Conservation (phyloP, 768 basidiomycete genomes). For the Holtermannia corniformis region DNA sequence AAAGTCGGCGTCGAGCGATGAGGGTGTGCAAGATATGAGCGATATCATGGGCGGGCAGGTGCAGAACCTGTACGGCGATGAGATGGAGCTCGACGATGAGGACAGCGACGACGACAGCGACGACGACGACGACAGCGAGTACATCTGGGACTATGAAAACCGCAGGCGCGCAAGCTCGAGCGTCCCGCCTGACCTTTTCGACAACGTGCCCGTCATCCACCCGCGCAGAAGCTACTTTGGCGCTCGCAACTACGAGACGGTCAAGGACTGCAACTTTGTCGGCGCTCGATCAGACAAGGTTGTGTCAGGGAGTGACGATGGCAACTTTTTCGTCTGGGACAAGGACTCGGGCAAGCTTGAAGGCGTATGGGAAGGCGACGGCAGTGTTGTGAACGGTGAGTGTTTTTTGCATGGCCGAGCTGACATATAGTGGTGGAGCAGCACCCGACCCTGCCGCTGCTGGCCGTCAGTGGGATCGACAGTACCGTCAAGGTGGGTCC, state of each 20-base stretch:
- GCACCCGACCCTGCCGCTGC: conserved; percentile 64
- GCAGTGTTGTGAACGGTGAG: conserved; percentile 61
- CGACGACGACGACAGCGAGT: conserved; percentile 39
- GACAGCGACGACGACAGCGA: conserved; percentile 2
- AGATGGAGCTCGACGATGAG: conserved; percentile 9
- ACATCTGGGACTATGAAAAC: conserved; percentile 34
- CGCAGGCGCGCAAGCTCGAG: conserved; percentile 22
- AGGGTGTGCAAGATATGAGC: conserved; percentile 1
- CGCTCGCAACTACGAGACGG: conserved; percentile 67
- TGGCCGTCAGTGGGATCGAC: conserved; percentile 85
- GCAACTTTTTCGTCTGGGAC: conserved; percentile 69
- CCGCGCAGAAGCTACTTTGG: conserved; percentile 60
- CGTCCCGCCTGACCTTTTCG: conserved; percentile 4
- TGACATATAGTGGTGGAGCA: conserved; percentile 55
- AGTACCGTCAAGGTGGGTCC: conserved; percentile 61
- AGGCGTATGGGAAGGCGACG: conserved; percentile 77
- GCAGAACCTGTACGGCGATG: conserved; percentile 14
- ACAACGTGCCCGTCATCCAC: conserved; percentile 48
- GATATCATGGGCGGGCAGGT: conserved; percentile 2
- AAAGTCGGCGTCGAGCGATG: background rate
- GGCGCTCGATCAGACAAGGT: conserved; percentile 70
- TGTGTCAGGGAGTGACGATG: conserved; percentile 73
- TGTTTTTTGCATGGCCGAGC: background rate
- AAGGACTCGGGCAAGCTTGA: conserved; percentile 57
- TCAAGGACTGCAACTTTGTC: conserved; percentile 84